phyloP scores from a whole-genome alignment of 331 rosid species.

The Phaseolus coccineus region DNA sequence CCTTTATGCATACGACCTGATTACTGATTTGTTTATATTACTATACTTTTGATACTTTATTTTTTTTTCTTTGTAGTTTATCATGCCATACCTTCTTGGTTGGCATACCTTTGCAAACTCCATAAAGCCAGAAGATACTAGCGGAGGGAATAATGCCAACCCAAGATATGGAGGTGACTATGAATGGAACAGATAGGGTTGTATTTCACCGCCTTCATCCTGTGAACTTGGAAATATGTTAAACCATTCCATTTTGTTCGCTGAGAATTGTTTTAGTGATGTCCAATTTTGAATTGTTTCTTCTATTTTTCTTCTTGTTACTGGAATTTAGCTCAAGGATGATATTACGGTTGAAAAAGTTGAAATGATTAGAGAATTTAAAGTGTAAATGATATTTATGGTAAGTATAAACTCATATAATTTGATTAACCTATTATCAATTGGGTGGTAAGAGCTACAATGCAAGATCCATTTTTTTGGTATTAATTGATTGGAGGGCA shows the following conservation, averaged over 20 bases:
- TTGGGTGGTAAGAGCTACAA: too few species aligned
- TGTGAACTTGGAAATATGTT: constrained; percentile 3
- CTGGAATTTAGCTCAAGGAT: not conserved
- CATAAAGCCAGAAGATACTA: constrained; percentile 64
- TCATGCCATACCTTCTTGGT: constrained; percentile 83
- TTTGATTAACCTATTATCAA: too few species aligned
- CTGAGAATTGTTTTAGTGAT: constrained; percentile 25
- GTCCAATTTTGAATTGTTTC: not conserved
- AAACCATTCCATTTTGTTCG: constrained; percentile 23
- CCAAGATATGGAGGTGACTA: constrained; percentile 77
- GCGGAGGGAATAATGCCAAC: constrained; percentile 55
- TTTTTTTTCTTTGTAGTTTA: constrained; percentile 59
- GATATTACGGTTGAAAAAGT: constrained; percentile 17
- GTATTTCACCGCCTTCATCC: constrained; percentile 17
- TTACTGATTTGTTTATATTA: constrained; percentile 1
- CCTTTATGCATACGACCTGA: not conserved
- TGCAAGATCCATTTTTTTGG: too few species aligned
- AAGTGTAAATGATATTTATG: too few species aligned
- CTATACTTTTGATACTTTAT: constrained; percentile 21
- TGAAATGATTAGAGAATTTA: not conserved
- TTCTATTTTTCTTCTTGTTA: not conserved
- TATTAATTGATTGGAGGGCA: too few species aligned
- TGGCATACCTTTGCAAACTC: constrained; percentile 88
- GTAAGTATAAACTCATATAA: too few species aligned
- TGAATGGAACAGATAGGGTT: constrained; percentile 79